Conservation (phyloP, 495 filamentous ascomycete genomes). For the Hypomontagnella submonticulosa region DNA sequence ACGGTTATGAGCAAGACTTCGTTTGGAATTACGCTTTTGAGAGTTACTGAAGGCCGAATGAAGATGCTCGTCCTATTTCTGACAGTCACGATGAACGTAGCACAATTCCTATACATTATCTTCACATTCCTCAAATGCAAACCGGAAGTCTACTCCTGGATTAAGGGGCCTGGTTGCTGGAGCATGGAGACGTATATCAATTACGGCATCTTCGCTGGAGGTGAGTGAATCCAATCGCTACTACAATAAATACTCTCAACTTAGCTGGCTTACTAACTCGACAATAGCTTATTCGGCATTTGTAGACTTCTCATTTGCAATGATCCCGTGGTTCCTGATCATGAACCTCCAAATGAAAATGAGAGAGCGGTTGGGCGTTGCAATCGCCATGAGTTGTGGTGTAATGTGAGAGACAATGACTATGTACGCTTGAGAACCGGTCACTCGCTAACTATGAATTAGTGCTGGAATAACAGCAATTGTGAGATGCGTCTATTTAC, state of each 20-base stretch:
- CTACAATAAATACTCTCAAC: background rate
- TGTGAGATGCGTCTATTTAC: conserved; percentile 37
- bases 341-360: conserved; percentile 51
- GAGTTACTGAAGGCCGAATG: conserved; percentile 49
- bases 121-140: conserved; percentile 54
- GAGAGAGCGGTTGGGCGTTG: conserved; percentile 51
- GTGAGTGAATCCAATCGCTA: conserved; percentile 29
- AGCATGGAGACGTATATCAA: conserved; percentile 34
- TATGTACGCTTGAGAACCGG: background rate
- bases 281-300: conserved; percentile 47
- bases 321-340: conserved; percentile 50
- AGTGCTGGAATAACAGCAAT: conserved; percentile 42
- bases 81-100: conserved; percentile 51
- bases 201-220: conserved; percentile 46
- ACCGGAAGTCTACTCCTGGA: conserved; percentile 51
- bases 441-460: conserved; percentile 14
- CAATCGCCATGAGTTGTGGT: conserved; percentile 54
- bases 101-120: conserved; percentile 52
- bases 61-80: conserved; percentile 46
- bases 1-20: conserved; percentile 50
- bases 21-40: conserved; percentile 50
- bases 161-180: conserved; percentile 52
- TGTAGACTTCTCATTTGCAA: conserved; percentile 52
- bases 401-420: conserved; percentile 45
- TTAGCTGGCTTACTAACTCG: conserved; percentile 2